Conservation (phyloP, 192 early-diverging fungal genomes). For the Diversispora epigaea region DNA sequence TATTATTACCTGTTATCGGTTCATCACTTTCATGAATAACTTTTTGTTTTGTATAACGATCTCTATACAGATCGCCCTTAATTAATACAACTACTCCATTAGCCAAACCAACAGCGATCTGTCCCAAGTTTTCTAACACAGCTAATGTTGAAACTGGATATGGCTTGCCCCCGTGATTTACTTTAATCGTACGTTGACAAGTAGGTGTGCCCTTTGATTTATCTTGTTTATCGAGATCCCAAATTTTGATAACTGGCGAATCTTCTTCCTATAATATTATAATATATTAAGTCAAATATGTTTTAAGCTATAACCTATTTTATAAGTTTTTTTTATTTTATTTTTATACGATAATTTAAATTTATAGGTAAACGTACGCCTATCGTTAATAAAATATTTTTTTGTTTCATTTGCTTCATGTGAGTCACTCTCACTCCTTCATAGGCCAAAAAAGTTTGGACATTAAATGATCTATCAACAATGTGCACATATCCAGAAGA, state of each 20-base stretch:
- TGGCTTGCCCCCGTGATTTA: slow-evolving; percentile 63
- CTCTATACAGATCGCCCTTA: slow-evolving; percentile 77
- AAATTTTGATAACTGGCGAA: slow-evolving; percentile 69
- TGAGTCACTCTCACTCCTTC: slow-evolving; percentile 74
- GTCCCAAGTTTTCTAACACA: slow-evolving; percentile 73
- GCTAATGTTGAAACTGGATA: slow-evolving; percentile 76
- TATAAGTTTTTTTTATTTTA: too few relatives aligned
- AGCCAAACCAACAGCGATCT: slow-evolving; percentile 89
- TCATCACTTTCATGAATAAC: slow-evolving; percentile 83
- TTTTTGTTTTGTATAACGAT: slow-evolving; percentile 74
- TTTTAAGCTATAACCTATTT: too few relatives aligned
- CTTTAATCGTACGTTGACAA: slow-evolving; percentile 62
- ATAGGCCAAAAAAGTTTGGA: slow-evolving; percentile 63
- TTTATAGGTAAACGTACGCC: slow-evolving; percentile 57
- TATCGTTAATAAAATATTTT: slow-evolving; percentile 77
- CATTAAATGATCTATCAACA: slow-evolving; percentile 62
- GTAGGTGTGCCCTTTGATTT: slow-evolving; percentile 51
- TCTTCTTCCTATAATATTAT: slow-evolving; percentile 51
- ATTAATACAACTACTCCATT: slow-evolving; percentile 87
- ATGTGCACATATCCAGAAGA: slow-evolving; percentile 62
- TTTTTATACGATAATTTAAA: not conserved
- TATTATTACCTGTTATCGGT: slow-evolving; percentile 73
- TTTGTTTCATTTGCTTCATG: slow-evolving; percentile 75
- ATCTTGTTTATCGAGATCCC: slow-evolving; percentile 75
- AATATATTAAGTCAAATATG: too few relatives aligned